A percentile compares a stretch with the other conserved stretches of the same genome.
Evolutionary conservation across 2,329 filamentous ascomycete species (phyloP).

Genomic region (Hypoxylon sp.): DNA sequence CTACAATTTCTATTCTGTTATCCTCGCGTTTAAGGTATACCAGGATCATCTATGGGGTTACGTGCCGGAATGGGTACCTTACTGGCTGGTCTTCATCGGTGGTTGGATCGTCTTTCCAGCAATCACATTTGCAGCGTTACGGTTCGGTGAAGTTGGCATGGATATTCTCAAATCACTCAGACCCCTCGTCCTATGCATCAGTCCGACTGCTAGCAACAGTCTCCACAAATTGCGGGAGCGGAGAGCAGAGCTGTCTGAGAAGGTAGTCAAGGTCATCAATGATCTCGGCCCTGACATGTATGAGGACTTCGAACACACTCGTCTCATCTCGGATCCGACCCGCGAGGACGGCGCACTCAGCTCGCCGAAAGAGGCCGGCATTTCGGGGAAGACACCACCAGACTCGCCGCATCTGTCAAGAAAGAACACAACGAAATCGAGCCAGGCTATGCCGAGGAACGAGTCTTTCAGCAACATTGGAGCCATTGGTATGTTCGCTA

Average conservation of each 20-base stretch:
- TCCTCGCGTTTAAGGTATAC: slow-evolving; percentile 83
- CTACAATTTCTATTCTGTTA: slow-evolving; percentile 83
- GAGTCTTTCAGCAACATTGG: slow-evolving; percentile 95
- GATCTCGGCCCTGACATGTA: slow-evolving; percentile 96
- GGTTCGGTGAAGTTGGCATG: slow-evolving; percentile 98
- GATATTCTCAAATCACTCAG: slow-evolving; percentile 96
- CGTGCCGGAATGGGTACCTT: slow-evolving; percentile 83
- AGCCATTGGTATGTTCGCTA: slow-evolving; percentile 90
- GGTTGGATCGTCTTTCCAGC: slow-evolving; percentile 86
- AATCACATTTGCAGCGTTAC: slow-evolving; percentile 92
- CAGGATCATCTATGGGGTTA: slow-evolving; percentile 86
- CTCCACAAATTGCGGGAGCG: slow-evolving; percentile 82
- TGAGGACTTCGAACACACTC: slow-evolving; percentile 89
- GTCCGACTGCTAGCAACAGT: slow-evolving; percentile 86
- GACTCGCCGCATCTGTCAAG: slow-evolving; percentile 56
- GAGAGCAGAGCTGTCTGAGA: slow-evolving; percentile 80
- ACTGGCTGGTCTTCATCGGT: slow-evolving; percentile 81
- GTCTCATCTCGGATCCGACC: slow-evolving; percentile 74
- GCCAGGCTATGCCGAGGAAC: slow-evolving; percentile 78
- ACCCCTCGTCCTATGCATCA: slow-evolving; percentile 87
- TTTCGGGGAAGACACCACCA: slow-evolving; percentile 49
- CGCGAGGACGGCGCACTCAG: slow-evolving; percentile 50
- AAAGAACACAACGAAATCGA: slow-evolving; percentile 68
- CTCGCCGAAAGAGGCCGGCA: slow-evolving; percentile 53
- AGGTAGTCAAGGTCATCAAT: slow-evolving; percentile 95